These are phyloP conservation scores for Alternaria tenuissima DNA, from an alignment of 2,329 filamentous ascomycete genomes.

Conservation along the genomic window DNA sequence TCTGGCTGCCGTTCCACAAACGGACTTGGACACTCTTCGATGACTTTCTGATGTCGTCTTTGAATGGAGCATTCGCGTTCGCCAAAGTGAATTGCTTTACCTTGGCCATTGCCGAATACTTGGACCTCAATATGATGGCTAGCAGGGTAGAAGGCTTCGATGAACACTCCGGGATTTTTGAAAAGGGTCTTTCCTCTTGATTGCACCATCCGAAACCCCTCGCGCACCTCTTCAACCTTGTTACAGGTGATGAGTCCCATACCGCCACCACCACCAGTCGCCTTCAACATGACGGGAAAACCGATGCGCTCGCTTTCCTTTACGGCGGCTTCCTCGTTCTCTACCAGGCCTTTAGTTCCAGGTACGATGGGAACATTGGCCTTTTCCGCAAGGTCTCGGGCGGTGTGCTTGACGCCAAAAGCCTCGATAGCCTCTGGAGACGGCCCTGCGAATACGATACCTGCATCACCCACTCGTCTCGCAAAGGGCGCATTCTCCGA, in stretches of 20 bases:
- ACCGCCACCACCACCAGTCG: conserved; percentile 67
- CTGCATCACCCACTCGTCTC: conserved; percentile 59
- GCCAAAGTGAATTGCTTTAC: conserved; percentile 81
- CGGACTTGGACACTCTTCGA: conserved; percentile 88
- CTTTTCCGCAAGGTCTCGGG: conserved; percentile 61
- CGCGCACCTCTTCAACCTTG: conserved; percentile 46
- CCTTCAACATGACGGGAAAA: conserved; percentile 66
- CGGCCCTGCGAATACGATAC: conserved; percentile 68
- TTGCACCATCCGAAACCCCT: conserved; percentile 57
- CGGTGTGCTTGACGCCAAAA: conserved; percentile 68
- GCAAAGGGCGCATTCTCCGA: conserved; percentile 71
- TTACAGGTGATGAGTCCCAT: conserved; percentile 56
- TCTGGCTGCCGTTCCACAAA: conserved; percentile 60
- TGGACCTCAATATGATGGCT: conserved; percentile 83
- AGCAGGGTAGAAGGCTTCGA: conserved; percentile 50
- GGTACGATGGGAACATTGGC: conserved; percentile 65
- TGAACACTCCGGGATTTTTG: conserved; percentile 53
- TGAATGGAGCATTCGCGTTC: conserved; percentile 91
- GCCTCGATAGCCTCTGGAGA: conserved; percentile 61
- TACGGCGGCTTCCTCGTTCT: conserved; percentile 15
- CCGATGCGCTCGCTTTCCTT: conserved; percentile 59
- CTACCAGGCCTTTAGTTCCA: conserved; percentile 62
- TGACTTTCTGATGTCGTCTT: conserved; percentile 86
- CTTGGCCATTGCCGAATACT: conserved; percentile 83
- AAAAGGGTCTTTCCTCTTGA: conserved; percentile 56